These are phyloP conservation scores for Alternaria metachromatica DNA, from an alignment of 2,329 filamentous ascomycete genomes.

Conservation along the genomic window DNA sequence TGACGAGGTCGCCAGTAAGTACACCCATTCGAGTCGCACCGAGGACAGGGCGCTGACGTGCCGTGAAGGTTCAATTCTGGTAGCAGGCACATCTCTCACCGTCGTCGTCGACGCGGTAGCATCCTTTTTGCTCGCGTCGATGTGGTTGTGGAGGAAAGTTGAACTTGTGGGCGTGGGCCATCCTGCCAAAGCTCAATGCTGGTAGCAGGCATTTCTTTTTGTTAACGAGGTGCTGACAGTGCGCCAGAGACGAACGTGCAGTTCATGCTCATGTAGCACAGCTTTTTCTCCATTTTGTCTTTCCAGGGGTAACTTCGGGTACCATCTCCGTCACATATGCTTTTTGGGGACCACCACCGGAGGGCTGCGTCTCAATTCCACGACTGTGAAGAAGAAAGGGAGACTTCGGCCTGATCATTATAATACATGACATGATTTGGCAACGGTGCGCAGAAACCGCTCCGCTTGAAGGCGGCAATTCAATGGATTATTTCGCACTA, in stretches of 20 bases:
- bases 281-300: background rate
- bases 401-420: background rate
- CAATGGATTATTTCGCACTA: background rate
- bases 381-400: background rate
- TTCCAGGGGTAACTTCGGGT: background rate
- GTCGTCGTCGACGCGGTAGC: background rate
- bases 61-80: background rate
- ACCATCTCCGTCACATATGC: background rate
- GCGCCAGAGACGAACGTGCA: background rate
- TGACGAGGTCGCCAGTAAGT: slow-evolving; percentile 42
- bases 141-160: background rate
- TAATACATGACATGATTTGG: background rate
- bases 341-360: background rate
- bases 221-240: background rate
- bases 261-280: background rate
- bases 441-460: background rate
- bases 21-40: slow-evolving; percentile 30
- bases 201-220: background rate
- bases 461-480: background rate
- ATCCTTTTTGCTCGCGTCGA: background rate
- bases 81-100: background rate
- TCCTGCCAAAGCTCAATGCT: background rate
- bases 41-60: background rate
- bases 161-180: background rate
- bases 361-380: background rate